Percentiles rank a stretch among this genome's conserved stretches.
These are phyloP conservation scores for Rutstroemia sp. DNA, from an alignment of 2,329 filamentous ascomycete genomes.

Conservation along the genomic window DNA sequence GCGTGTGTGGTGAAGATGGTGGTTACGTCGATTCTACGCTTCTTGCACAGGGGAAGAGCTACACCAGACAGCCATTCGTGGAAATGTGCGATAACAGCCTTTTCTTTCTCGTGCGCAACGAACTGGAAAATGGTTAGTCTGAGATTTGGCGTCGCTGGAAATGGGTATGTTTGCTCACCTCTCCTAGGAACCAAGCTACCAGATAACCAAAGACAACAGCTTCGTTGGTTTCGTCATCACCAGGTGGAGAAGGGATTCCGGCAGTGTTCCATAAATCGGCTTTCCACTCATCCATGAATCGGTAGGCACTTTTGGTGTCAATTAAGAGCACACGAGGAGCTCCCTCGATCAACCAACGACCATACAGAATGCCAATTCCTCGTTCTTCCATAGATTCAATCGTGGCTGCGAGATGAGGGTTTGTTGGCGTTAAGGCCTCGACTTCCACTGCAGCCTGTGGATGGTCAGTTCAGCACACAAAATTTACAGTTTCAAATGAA, in stretches of 20 bases:
- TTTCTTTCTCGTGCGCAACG: slow-evolving; percentile 84
- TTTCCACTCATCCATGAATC: slow-evolving; percentile 94
- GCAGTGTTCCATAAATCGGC: slow-evolving; percentile 88
- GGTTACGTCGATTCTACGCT: slow-evolving; percentile 89
- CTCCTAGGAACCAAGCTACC: slow-evolving; percentile 95
- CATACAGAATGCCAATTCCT: slow-evolving; percentile 84
- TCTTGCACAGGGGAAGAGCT: slow-evolving; percentile 84
- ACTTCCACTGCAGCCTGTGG: slow-evolving; percentile 89
- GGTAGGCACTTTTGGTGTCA: slow-evolving; percentile 88
- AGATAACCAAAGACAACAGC: slow-evolving; percentile 96
- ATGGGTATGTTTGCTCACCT: slow-evolving; percentile 49
- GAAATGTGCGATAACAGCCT: slow-evolving; percentile 94
- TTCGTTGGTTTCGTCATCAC: slow-evolving; percentile 93
- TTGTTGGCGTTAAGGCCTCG: slow-evolving; percentile 80
- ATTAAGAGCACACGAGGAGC: slow-evolving; percentile 90
- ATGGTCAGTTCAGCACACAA: slow-evolving; percentile 18
- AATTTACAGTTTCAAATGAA: background rate
- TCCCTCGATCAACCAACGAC: slow-evolving; percentile 95
- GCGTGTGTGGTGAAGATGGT: slow-evolving; percentile 99
- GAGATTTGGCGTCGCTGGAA: background rate
- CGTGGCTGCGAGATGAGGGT: slow-evolving; percentile 69
- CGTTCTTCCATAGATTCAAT: slow-evolving; percentile 91
- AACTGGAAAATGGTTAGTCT: slow-evolving; percentile 49
- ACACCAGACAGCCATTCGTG: slow-evolving; percentile 98
- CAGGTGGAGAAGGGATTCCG: slow-evolving; percentile 86